A percentile compares a stretch with the other conserved stretches of the same genome.
phyloP scores from a whole-genome alignment of 2,329 filamentous ascomycete genomes.

The Cercospora brassicicola region DNA sequence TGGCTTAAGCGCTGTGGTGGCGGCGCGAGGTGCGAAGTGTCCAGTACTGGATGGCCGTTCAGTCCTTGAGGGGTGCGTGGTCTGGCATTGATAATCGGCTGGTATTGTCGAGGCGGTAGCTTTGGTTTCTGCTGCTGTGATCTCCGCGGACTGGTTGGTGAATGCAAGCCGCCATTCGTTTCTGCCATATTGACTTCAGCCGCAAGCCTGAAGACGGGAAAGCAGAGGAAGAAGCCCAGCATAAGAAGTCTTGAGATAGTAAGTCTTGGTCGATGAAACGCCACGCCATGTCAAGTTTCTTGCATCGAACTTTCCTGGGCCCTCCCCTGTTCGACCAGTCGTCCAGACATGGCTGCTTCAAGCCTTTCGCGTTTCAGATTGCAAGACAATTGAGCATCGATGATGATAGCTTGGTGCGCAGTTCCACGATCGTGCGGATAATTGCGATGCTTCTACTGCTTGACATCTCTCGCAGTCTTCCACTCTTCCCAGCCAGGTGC shows the following conservation, averaged over 20 bases:
- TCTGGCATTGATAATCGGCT: conserved; percentile 2
- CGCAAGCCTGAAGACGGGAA: too few relatives aligned
- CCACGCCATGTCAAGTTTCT: conserved; percentile 12
- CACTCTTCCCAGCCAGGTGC: conserved; percentile 54
- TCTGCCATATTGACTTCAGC: neutral
- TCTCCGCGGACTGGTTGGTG: neutral
- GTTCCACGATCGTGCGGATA: neutral
- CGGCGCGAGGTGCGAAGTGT: neutral
- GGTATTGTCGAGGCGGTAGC: conserved; percentile 10
- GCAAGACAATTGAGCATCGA: neutral
- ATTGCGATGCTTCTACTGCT: neutral
- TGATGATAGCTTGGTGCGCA: neutral
- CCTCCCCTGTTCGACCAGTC: conserved; percentile 2
- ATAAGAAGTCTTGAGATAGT: neutral
- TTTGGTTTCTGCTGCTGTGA: conserved; percentile 3
- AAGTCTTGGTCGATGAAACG: conserved; percentile 5
- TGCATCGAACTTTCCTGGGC: neutral
- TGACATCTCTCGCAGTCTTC: conserved; percentile 6
- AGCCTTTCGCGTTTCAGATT: neutral
- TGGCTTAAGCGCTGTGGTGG: conserved; percentile 7
- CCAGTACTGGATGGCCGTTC: conserved; percentile 6
- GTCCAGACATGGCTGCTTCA: conserved; percentile 5
- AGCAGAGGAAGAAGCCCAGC: neutral
- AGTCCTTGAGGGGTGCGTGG: conserved; percentile 5
- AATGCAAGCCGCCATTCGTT: neutral